phyloP scores from a whole-genome alignment of 768 basidiomycete genomes.

The Lactarius pseudohatsudake region DNA sequence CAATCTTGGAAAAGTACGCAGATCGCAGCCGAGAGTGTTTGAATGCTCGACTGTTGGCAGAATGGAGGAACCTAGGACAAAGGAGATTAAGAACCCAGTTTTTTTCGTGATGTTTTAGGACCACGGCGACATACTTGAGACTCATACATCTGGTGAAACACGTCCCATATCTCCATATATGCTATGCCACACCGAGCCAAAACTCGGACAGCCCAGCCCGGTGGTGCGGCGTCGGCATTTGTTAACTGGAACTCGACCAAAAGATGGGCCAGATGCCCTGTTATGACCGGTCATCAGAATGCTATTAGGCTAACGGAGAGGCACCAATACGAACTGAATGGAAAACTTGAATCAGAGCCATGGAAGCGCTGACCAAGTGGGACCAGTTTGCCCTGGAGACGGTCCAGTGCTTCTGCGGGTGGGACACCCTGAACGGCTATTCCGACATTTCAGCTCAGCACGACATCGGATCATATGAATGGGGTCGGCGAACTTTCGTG shows the following conservation, averaged over 20 bases:
- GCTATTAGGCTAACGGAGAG: neutral
- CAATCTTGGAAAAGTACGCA: conserved; percentile 78
- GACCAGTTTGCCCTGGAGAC: conserved; percentile 61
- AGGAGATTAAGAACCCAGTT: conserved; percentile 1
- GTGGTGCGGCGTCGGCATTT: conserved; percentile 54
- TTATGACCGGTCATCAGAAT: conserved; percentile 10
- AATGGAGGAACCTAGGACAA: conserved; percentile 70
- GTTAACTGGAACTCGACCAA: conserved; percentile 73
- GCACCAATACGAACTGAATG: conserved; percentile 65
- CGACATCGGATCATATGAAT: conserved; percentile 1
- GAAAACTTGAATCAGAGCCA: conserved; percentile 89
- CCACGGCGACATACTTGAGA: conserved; percentile 47
- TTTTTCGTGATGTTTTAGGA: neutral
- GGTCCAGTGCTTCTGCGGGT: conserved; percentile 54
- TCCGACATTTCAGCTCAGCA: neutral
- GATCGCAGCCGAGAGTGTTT: conserved; percentile 78
- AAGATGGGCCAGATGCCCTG: conserved; percentile 74
- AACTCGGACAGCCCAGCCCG: conserved; percentile 82
- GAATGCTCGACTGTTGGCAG: conserved; percentile 76
- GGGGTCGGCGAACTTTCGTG: conserved; percentile 58
- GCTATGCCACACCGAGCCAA: conserved; percentile 82
- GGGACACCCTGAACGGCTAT: conserved; percentile 60
- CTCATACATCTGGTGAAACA: conserved; percentile 75
- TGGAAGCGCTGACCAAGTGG: conserved; percentile 84
- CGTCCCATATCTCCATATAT: conserved; percentile 79